Evolutionary conservation across 73 alveolate species (phyloP), one percentile per base, ranked within the genome.

Genomic region (Paramecium sonneborni): DNA sequence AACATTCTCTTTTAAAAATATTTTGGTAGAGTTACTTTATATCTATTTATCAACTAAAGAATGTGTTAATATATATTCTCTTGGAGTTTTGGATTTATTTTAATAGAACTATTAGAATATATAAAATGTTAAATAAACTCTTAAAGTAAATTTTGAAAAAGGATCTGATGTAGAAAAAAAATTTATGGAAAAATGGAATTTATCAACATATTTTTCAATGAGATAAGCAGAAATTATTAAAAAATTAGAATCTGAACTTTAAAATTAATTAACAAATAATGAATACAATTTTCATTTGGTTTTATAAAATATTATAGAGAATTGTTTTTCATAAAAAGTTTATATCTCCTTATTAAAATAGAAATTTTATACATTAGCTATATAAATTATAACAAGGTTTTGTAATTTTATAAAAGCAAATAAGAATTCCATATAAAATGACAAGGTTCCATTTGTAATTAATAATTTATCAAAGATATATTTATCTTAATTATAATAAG

Each of bases 171-270:
- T 79, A 1, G 90, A 79, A 46, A 79, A 79, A 34, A 79, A 44
- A 37, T 79, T 79, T 46, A 21, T 79, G 30, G 90, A 79, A 12
- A 79, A 79, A 79, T 79, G 90, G 90, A 79, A 79, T 79, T 79
- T 79, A 79, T 18, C 8, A 23, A 79, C 90, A 30, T 79, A 79
- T 44, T 79, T 79, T 24, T 34, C 39, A 2, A 39, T 79, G 72
- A 79, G 90, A 44, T 79, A 79, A 79, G 30, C 90, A 23, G 69
- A 79, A 46, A 79, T 79, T 24, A 79, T 79, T 11, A 79, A 43
- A 46, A 43, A 43, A 39, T 79, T 79, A 21, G 90, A 79, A 79
- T 43, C 1, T 9, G 44, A 79, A 79, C 18, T 79, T 8, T 72
- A 34, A 79, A 44, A 10, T 79, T 41, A 21, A 79, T 44, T 24